Evolutionary conservation across 1,139 yeast genomes (phyloP), one percentile per base, ranked within the genome.

Genomic region (Magnusiomyces suaveolens): DNA sequence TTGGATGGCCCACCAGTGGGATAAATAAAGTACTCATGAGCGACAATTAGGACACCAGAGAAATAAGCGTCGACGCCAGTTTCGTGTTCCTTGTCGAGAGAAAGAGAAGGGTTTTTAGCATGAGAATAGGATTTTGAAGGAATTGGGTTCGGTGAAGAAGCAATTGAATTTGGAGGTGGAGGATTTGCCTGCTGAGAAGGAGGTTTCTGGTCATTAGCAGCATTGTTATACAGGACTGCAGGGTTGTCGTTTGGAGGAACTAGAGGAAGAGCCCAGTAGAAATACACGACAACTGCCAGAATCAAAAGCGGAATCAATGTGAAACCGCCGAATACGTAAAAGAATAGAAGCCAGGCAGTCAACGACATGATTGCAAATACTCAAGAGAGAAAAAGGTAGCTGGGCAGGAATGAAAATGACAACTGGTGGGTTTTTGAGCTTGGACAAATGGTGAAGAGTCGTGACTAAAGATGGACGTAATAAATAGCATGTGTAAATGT

Each of bases 41-140:
- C 87, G 10, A 89, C 88, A 2, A 86, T 81, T 2, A 90, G 70
- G 95, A 96, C 88, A 1, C 96, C 96, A 16, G 81, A 71, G 64
- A 79, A 82, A 62, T 75, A 79, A 0, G 88, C 78, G 43, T 82
- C 81, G 4, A 85, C 79, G 1, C 94, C 95, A 1, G 80, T 69
- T 32, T 76, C 75, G 48, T 72, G 70, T 20, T 70, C 69, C 60
- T 86, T 90, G 57, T 84, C 83, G 16, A 59, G 48, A 46, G 54
- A 52, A 16, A 50, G 52, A n/a, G 59, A 38, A n/a, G 53, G 52
- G 26, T 43, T 38, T 20, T 25, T n/a, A 16, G 41, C 16, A n/a
- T 36, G 41, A 10, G 41, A 36, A n/a, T 8, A 16, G 16, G 41
- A 18, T 36, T n/a, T 36, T 2, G 48, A 6, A 1, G 51, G 20